Conservation (phyloP, 805 yeast species). For the Lipomyces japonicus region DNA sequence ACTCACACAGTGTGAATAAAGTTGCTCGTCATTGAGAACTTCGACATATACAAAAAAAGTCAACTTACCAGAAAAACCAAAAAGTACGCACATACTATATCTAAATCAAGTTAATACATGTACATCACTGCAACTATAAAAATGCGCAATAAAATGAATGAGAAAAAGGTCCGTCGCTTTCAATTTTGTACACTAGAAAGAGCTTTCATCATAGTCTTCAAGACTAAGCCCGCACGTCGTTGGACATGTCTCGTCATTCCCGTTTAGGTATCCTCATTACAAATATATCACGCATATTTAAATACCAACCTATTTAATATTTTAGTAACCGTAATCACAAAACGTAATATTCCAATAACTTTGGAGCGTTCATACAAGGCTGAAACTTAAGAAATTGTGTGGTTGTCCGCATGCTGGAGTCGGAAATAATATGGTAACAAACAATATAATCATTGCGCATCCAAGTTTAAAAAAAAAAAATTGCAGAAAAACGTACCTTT, state of each 20-base stretch:
- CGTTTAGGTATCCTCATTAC: constrained; percentile 19
- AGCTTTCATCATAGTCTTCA: constrained; percentile 13
- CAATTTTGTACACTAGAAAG: constrained; percentile 26
- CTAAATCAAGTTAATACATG: not conserved
- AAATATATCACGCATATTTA: not conserved
- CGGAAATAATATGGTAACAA: constrained; percentile 19
- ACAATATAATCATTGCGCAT: constrained; percentile 13
- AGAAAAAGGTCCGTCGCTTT: constrained; percentile 22
- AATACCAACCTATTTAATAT: not conserved
- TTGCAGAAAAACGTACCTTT: not conserved
- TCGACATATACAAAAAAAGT: not conserved
- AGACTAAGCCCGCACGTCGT: constrained; percentile 27
- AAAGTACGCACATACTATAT: too few species aligned
- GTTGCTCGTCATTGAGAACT: constrained; percentile 18
- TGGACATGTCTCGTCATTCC: too few species aligned
- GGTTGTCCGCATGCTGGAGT: constrained; percentile 17
- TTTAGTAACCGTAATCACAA: not conserved
- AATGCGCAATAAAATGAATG: not conserved
- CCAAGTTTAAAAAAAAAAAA: not conserved
- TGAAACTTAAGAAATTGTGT: constrained; percentile 22
- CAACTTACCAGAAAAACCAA: not conserved
- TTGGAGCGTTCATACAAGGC: constrained; percentile 26
- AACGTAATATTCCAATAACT: not conserved
- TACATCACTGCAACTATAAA: not conserved
- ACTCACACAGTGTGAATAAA: constrained; percentile 26